phyloP scores from a whole-genome alignment of 805 yeast genomes.

The Cyberlindnera japonica region DNA sequence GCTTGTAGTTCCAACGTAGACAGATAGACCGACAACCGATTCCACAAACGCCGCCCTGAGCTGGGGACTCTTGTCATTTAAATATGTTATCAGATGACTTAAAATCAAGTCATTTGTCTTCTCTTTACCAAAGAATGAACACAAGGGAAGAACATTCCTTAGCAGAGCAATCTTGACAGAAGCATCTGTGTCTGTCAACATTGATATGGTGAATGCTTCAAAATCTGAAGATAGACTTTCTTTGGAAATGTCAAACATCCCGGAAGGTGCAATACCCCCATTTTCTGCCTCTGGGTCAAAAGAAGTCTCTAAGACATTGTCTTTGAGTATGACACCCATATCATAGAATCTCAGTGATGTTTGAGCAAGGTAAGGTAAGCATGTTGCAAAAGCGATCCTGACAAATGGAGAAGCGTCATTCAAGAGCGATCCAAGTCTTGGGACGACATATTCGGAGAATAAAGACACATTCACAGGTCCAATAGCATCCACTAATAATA shows the following conservation, averaged over 20 bases:
- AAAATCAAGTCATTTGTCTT: conserved; percentile 84
- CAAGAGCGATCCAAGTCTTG: conserved; percentile 51
- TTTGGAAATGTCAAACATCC: conserved; percentile 36
- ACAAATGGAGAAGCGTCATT: conserved; percentile 42
- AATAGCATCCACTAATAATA: conserved; percentile 58
- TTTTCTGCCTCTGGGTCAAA: conserved; percentile 45
- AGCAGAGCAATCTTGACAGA: conserved; percentile 69
- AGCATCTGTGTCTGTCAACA: conserved; percentile 67
- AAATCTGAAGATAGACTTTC: conserved; percentile 49
- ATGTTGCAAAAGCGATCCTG: conserved; percentile 64
- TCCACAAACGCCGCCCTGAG: conserved; percentile 69
- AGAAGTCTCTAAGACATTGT: conserved; percentile 31
- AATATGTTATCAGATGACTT: conserved; percentile 86
- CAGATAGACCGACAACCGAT: conserved; percentile 67
- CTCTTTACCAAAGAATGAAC: conserved; percentile 80
- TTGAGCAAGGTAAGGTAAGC: conserved; percentile 69
- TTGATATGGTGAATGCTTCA: conserved; percentile 57
- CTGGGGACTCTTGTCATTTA: conserved; percentile 72
- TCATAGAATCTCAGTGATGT: conserved; percentile 62
- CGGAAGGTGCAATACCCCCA: conserved; percentile 32
- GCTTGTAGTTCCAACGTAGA: conserved; percentile 76
- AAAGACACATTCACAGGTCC: conserved; percentile 73
- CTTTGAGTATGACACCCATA: conserved; percentile 48
- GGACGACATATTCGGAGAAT: conserved; percentile 80
- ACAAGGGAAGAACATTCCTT: conserved; percentile 67